phyloP scores from a whole-genome alignment of 2,329 filamentous ascomycete genomes.

The Penicillium janthinellum region DNA sequence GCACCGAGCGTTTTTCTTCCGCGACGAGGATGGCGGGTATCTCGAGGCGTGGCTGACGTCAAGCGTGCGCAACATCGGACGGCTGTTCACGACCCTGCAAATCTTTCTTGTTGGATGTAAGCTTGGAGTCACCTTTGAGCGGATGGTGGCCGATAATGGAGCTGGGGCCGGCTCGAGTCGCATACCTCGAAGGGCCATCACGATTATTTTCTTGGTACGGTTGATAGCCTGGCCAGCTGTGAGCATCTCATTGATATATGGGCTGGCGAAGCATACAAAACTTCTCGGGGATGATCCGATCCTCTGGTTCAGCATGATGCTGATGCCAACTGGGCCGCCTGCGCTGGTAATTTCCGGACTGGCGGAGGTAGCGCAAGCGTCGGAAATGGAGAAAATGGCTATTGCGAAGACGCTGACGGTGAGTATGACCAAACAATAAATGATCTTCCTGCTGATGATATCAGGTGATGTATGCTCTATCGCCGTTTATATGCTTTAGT shows the following conservation, averaged over 20 bases:
- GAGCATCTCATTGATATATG: constrained; percentile 59
- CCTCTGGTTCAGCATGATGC: constrained; percentile 66
- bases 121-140: not conserved
- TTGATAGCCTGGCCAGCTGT: constrained; percentile 64
- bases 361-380: constrained; percentile 50
- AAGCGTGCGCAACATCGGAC: not conserved
- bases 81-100: not conserved
- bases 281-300: constrained; percentile 61
- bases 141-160: not conserved
- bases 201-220: constrained; percentile 57
- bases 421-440: constrained; percentile 13
- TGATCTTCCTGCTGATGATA: not conserved
- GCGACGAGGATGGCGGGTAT: not conserved
- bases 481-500: constrained; percentile 34
- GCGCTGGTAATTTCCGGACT: constrained; percentile 57
- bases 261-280: constrained; percentile 55
- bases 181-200: constrained; percentile 32
- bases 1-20: not conserved
- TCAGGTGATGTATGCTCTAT: constrained; percentile 37
- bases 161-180: not conserved
- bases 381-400: constrained; percentile 53
- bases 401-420: constrained; percentile 57
- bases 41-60: not conserved
- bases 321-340: constrained; percentile 60
- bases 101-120: not conserved